Conservation (phyloP, 495 filamentous ascomycete genomes). For the Daldinia decipiens region DNA sequence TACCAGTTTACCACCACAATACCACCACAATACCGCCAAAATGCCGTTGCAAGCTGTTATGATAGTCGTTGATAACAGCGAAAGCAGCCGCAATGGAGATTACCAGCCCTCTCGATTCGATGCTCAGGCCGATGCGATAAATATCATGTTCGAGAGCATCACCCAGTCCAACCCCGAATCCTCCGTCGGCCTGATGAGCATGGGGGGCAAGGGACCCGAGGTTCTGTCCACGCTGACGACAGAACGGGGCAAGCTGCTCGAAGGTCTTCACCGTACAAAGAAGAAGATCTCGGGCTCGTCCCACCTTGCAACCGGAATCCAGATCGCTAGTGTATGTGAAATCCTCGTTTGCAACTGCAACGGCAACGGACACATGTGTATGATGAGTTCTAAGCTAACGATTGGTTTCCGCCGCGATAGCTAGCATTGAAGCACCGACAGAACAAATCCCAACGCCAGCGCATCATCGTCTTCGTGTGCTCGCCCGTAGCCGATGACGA, state of each 20-base stretch:
- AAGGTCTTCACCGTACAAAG: slow-evolving; percentile 93
- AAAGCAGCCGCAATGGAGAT: slow-evolving; percentile 96
- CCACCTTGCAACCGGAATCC: slow-evolving; percentile 91
- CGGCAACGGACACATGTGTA: not conserved
- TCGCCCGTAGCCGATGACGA: slow-evolving; percentile 89
- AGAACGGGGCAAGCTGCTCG: slow-evolving; percentile 93
- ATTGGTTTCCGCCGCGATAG: slow-evolving; percentile 56
- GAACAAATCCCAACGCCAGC: slow-evolving; percentile 93
- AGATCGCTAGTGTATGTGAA: slow-evolving; percentile 85
- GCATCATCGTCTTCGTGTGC: slow-evolving; percentile 96
- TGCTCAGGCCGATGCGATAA: slow-evolving; percentile 93
- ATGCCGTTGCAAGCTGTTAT: slow-evolving; percentile 74
- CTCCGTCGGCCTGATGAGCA: slow-evolving; percentile 96
- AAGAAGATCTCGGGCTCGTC: slow-evolving; percentile 91
- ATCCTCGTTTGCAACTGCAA: not conserved
- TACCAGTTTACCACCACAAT: slow-evolving; percentile 1
- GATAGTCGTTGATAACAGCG: slow-evolving; percentile 92
- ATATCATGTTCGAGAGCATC: slow-evolving; percentile 92
- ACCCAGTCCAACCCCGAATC: slow-evolving; percentile 95
- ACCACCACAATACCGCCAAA: slow-evolving; percentile 45
- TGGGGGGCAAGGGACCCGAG: slow-evolving; percentile 96
- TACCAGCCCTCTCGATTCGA: slow-evolving; percentile 95
- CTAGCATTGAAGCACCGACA: slow-evolving; percentile 98
- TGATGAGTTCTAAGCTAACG: slow-evolving; percentile 24
- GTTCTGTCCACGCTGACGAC: slow-evolving; percentile 95